Evolutionary conservation across 441 rosid genomes (phyloP).

Genomic region (Croton setiger): DNA sequence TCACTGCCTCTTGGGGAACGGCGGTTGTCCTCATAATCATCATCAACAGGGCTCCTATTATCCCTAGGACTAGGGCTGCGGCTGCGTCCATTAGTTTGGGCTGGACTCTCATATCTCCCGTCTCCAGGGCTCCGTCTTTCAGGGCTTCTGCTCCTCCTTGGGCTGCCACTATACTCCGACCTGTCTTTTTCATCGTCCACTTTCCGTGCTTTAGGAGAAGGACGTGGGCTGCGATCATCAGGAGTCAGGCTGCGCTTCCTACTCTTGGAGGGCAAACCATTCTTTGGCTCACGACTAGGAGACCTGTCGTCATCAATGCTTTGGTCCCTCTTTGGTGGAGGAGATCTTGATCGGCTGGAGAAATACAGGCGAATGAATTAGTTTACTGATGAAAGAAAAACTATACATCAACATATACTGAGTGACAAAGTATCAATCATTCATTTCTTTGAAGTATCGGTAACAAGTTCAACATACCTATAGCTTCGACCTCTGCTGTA

Average conservation of each 20-base stretch:
- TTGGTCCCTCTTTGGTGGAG: conserved; percentile 50
- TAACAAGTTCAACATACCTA: conserved; percentile 28
- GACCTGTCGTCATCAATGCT: conserved; percentile 47
- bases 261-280: conserved; percentile 37
- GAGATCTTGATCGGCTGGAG: conserved; percentile 63
- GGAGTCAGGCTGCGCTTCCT: conserved; percentile 46
- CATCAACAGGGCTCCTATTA: conserved; percentile 53
- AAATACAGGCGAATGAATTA: not conserved
- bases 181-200: conserved; percentile 24
- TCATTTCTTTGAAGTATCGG: not conserved
- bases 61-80: conserved; percentile 37
- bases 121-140: conserved; percentile 32
- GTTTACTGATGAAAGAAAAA: not conserved
- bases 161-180: conserved; percentile 32
- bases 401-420: not conserved
- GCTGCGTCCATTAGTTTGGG: conserved; percentile 40
- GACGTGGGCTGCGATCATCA: conserved; percentile 42
- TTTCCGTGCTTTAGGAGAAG: conserved; percentile 29
- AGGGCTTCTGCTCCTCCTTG: conserved; percentile 40
- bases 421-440: not conserved
- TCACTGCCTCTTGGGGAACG: conserved; percentile 48
- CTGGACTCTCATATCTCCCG: conserved; percentile 38
- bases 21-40: conserved; percentile 39
- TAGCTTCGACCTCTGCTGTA: conserved; percentile 61
- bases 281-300: conserved; percentile 46